Conservation (phyloP, 2,329 filamentous ascomycete species). For the Colletotrichum eremochloae region DNA sequence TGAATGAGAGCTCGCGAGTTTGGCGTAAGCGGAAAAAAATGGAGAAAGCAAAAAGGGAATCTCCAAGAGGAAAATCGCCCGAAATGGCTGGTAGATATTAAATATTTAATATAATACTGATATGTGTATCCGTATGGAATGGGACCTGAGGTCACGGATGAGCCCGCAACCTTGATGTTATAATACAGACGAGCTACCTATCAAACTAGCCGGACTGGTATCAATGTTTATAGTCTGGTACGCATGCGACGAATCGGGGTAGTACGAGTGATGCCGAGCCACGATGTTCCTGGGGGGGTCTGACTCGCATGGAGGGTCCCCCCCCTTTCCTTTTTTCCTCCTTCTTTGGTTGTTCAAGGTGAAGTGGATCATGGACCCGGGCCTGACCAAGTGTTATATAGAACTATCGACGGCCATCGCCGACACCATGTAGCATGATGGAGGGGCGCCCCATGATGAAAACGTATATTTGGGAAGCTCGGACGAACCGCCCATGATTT, state of each 20-base stretch:
- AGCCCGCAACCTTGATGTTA: constrained; percentile 72
- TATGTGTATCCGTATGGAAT: rapidly evolving
- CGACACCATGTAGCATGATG: background rate
- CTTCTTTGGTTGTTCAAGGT: constrained; percentile 4
- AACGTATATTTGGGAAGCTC: constrained; percentile 11
- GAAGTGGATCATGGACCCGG: constrained; percentile 7
- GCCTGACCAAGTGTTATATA: constrained; percentile 14
- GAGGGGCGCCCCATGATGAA: constrained; percentile 3
- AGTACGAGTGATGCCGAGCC: background rate
- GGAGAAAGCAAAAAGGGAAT: background rate
- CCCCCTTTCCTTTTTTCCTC: background rate
- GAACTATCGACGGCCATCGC: constrained; percentile 13
- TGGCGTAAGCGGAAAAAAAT: rapidly evolving
- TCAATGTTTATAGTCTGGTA: constrained; percentile 5
- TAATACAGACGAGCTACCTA: constrained; percentile 82
- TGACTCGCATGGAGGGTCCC: background rate
- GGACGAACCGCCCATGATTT: constrained; percentile 5
- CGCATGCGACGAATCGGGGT: rapidly evolving
- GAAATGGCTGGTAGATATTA: background rate
- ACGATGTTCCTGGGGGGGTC: background rate
- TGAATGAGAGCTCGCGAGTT: no score
- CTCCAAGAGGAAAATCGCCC: background rate
- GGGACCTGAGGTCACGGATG: constrained; percentile 45
- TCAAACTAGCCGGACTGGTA: constrained; percentile 70
- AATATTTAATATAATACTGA: no score